Base-by-base conservation (phyloP, 2,329 filamentous ascomycete genomes). In the Sphaerostilbella broomeana region DNA sequence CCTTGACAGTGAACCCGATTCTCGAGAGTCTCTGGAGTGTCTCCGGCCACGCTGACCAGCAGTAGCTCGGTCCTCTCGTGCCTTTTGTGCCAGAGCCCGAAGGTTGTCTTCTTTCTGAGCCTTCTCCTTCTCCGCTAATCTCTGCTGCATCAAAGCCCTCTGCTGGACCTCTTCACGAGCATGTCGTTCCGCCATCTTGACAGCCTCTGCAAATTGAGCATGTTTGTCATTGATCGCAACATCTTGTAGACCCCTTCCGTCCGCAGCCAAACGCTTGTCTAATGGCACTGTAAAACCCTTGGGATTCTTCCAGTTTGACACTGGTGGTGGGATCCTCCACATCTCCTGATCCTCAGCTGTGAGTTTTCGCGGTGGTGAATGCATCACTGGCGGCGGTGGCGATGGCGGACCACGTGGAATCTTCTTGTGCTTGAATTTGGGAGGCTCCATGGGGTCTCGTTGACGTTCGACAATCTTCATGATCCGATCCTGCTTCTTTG, bases 301-400 rank as follows among this genome's bases (percentile, higher is more conserved):
- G 1, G 90, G 86, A 61, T 98, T 98, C 75, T 98, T 98, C 92
- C 92, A 98, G 62, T 97, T 97, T 15, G 86, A 94, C 2, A 98
- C 82, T 0, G 90, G 86, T 3, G 90, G 88, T 0, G 72, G 75
- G 27, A 79, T 95, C 56, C 82, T 88, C 92, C 92, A 98, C 43
- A 86, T 86, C 61, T 97, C 92, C 62, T 97, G 90, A 53, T 98
- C 92, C 60, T 95, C 89, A 5, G 90, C 92, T 1, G 92, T 98
- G 46, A 98, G 73, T 58, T 97, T 98, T 46, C 92, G 74, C 0
- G 92, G 89, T 11, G 92, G 92, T 3, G 87, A 95, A 61, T 94
- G 89, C 79, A 98, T 86, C 34, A 98, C 79, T 2, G 92, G 92
- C 12, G 92, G 86, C 1, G 92, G 92, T 3, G 92, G 92, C 35